A percentile compares a stretch with the other conserved stretches of the same genome.
phyloP scores from a whole-genome alignment of 345 rosid species.

The Eucalyptus fibrosa region DNA sequence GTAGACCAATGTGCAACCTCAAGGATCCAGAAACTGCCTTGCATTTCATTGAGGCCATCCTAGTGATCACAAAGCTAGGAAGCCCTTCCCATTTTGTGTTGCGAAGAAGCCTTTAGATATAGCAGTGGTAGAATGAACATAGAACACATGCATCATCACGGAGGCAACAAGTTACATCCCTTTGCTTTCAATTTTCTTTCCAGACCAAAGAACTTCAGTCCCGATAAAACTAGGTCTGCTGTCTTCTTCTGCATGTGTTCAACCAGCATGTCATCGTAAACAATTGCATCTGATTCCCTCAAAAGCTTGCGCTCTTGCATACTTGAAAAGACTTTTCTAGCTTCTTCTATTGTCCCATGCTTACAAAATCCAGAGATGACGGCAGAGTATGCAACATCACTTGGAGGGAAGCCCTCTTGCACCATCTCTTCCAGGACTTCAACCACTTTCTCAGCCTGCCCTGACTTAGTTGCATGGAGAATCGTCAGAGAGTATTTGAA shows the following conservation, averaged over 20 bases:
- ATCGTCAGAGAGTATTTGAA: conserved; percentile 61
- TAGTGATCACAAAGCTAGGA: neutral
- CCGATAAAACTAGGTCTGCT: conserved; percentile 63
- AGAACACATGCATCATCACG: neutral
- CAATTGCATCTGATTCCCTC: conserved; percentile 53
- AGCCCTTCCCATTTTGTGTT: neutral
- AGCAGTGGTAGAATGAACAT: neutral
- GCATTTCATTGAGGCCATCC: neutral
- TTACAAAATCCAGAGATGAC: conserved; percentile 69
- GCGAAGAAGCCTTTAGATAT: neutral
- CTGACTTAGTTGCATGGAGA: conserved; percentile 47
- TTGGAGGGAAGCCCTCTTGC: conserved; percentile 42
- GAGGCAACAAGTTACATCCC: conserved; percentile 22
- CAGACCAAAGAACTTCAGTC: conserved; percentile 78
- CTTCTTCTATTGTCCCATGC: conserved; percentile 69
- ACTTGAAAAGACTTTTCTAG: conserved; percentile 50
- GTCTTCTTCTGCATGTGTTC: conserved; percentile 81
- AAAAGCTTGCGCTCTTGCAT: conserved; percentile 39
- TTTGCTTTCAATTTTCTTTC: conserved; percentile 75
- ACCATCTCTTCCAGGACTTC: conserved; percentile 72
- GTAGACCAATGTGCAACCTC: neutral
- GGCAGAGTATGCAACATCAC: conserved; percentile 49
- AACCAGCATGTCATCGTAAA: conserved; percentile 65
- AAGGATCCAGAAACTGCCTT: neutral
- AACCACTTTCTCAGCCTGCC: conserved; percentile 41